Base-by-base conservation (phyloP, 139 green algal species). In the Chlorella vulgaris region DNA sequence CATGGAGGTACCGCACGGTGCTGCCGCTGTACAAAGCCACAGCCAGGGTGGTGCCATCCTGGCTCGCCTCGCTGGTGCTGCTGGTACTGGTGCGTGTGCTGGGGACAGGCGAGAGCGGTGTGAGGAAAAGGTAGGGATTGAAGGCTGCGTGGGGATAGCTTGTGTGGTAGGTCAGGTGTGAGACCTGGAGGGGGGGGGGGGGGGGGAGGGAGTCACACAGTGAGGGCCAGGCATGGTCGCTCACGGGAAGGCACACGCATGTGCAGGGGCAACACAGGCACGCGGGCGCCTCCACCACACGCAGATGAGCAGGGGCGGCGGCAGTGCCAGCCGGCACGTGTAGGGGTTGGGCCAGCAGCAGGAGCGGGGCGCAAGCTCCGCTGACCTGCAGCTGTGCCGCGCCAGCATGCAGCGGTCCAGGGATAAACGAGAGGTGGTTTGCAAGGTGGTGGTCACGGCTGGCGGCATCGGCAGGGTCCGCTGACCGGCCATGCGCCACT, bases 401-500 rank as follows among this genome's bases (percentile, higher is more conserved):
- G 18, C 58, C 74, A 3, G 74, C 74, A 15, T 81, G 60, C 74
- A 73, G 60, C 39, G 74, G 60, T 15, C 74, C 74, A 0, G 74
- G 74, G n/a, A 81, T 60, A 39, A 81, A 5, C 58, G 74, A 71
- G 24, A 81, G 38, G 40, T 71, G 42, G 60, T 73, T 81, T 38
- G 51, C n/a, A 15, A 81, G 73, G n/a, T 79, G 51, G 73, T 51
- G 38, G 24, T 79, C 74, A 0, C 74, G 74, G 39, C 39, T 60
- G 40, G 73, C 53, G 21, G 53, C 28, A 3, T 42, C 60, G 13
- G 58, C 4, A 15, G 58, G 58, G 58, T 62, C 74, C 15, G 74
- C 60, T 19, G 60, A 71, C 28, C 40, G 74, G 5, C 74, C 74
- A 33, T 81, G 74, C 74, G 71, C 60, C 74, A 81, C 74, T 81